Conservation (phyloP, 140 eudicot species). For the Cichorium intybus region DNA sequence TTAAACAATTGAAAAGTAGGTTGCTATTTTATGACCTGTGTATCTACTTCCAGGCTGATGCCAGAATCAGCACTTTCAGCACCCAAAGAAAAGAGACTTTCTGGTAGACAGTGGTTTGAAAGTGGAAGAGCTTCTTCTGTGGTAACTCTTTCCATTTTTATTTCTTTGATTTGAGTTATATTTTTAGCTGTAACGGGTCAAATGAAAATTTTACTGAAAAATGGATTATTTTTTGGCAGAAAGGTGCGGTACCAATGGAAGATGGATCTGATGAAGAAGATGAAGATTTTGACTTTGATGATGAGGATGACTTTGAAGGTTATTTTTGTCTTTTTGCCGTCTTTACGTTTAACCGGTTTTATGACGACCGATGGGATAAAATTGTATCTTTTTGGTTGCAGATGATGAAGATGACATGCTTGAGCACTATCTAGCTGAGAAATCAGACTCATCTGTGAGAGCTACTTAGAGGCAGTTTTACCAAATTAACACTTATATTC, state of each 20-base stretch:
- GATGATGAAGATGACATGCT: constrained; percentile 95
- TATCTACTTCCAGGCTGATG: constrained; percentile 51
- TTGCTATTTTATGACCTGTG: neutral
- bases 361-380: neutral
- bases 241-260: constrained; percentile 54
- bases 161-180: neutral
- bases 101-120: constrained; percentile 98
- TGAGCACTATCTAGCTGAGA: constrained; percentile 84
- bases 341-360: neutral
- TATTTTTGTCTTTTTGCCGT: constrained; percentile 10
- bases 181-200: neutral
- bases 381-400: constrained; percentile 23
- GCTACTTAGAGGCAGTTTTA: constrained; percentile 26
- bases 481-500: neutral
- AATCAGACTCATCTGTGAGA: constrained; percentile 43
- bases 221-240: constrained; percentile 38
- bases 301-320: constrained; percentile 95
- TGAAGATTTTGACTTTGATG: constrained; percentile 72
- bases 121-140: constrained; percentile 82
- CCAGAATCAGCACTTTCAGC: constrained; percentile 81
- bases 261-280: constrained; percentile 81
- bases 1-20: neutral
- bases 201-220: neutral
- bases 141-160: constrained; percentile 17
- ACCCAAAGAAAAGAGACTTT: constrained; percentile 74